Evolutionary conservation across 1,139 yeast genomes (phyloP), one percentile per base, ranked within the genome.

Genomic region (Debaryomyces udenii): DNA sequence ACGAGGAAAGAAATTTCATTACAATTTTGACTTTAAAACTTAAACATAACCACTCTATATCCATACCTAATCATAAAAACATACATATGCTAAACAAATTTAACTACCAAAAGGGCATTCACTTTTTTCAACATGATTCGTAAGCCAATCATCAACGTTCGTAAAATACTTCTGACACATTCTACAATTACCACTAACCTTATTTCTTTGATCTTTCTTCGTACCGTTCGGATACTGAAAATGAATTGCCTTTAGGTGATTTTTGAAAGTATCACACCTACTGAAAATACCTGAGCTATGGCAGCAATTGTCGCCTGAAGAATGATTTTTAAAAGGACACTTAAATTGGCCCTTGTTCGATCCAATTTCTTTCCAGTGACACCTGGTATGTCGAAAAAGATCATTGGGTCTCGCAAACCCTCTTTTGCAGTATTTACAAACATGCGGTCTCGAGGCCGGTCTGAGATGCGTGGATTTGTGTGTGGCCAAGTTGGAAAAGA

Each of bases 351-450:
- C 78, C 48, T 70, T 68, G 50, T 70, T 77, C 11, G 67, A 58
- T 11, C 83, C 83, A 29, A 75, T 70, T 49, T 81, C 87, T 52
- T 83, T 82, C 78, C 89, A 78, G 62, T 90, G 97, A 45, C 93
- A 78, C 62, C 87, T 88, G 50, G 82, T 80, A 60, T 90, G 97
- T 49, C 97, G 74, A 52, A 83, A 78, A 48, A 90, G 67, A 62
- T 90, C 97, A 59, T 90, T 90, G 31, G 93, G 86, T 47, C 97
- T 73, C 11, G 95, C 89, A 66, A 90, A 90, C 2, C 96, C 95
- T 43, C 96, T 77, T 37, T 77, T 74, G 61, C 97, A 90, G 32
- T 81, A 78, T 39, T 78, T 71, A 62, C 97, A 90, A 37, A 81
- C 71, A 58, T 84, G 91, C 0, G 96, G 96, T 44, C 95, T 74